Base-by-base conservation (phyloP, 2,329 filamentous ascomycete species). In the Botrytis byssoidea region DNA sequence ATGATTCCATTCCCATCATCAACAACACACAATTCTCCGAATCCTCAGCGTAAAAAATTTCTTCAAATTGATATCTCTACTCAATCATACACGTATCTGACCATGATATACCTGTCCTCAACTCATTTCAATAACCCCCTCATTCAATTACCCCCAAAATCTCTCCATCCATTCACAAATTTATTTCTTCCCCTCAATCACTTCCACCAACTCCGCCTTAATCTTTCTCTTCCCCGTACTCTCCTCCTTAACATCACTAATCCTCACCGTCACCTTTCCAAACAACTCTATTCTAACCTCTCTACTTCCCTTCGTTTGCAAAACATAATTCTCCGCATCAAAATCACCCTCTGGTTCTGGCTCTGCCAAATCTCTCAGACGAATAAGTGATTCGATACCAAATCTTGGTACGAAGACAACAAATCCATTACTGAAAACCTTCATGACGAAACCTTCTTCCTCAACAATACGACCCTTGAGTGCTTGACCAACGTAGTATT, bases 401-500 rank as follows among this genome's bases (percentile, higher is more conserved):
- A 99, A 99, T 25, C 94, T 87, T 10, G 96, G 96, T 68, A 99
- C 95, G 75, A 98, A 95, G 18, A 98, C 95, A 29, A 98, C 96
- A 79, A 98, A 95, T 10, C 96, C 96, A 83, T 99, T 99, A 81
- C 93, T 94, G 83, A 99, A 99, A 71, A 99, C 92, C 81, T 93
- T 93, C 93, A 99, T 97, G 64, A 99, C 90, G 82, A 97, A 98
- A 4, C 93, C 96, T 74, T 98, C 95, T 82, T 98, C 95, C 79
- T 95, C 91, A 12, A 89, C 88, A 44, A 89, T 86, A 77, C 86
- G 85, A 76, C 89, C 94, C 84, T 96, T 96, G 73, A 99, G 90
- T 20, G 95, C 94, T 84, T 99, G 96, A 0, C 96, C 96, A 67
- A 99, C 96, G 82, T 98, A 99, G 85, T 98, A 99, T 79, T 97